Evolutionary conservation across 306 rosid species (phyloP), one percentile per base, ranked within the genome.

Genomic region (Dryas octopetala): DNA sequence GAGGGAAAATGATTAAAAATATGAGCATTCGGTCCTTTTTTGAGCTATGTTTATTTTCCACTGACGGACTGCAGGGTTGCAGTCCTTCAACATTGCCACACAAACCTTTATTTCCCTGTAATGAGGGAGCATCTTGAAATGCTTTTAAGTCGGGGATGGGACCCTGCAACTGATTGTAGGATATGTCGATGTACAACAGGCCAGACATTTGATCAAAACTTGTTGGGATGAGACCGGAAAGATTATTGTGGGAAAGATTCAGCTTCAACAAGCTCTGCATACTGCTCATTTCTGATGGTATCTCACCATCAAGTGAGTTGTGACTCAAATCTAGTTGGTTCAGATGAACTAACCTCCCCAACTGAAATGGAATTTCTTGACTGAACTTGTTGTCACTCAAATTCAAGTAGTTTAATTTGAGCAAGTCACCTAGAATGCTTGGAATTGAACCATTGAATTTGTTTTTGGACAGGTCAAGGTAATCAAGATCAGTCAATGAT

Each of bases 201-300:
- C 73, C 4, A 9, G 0, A 5, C 78, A 79, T 49, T 1, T 53
- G 12, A 1, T 61, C 45, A 7, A 80, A 75, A 40, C 15, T 59
- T 19, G 28, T 43, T 1, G 69, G 87, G 11, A 84, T 74, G 23
- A 50, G 28, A 48, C 84, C 84, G 0, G 63, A 47, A 38, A 84
- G 78, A n/a, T 74, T 16, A 23, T 80, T 84, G 72, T 80, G 80
- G n/a, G 85, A 84, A 14, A 84, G 62, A 73, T 80, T 62, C 40
- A 80, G 52, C 0, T 0, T 44, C 11, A 44, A 48, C 49, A 84
- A 51, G 11, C 59, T 80, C 50, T 53, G 19, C 63, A 80, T 38
- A 0, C 19, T 58, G 51, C 73, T 49, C 5, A 84, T 12, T 28
- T 32, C 40, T 19, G 19, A 19, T 13, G 87, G 85, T 54, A 84